Percentiles rank a stretch among this genome's conserved stretches.
These are phyloP conservation scores for Magnusiomyces magnusii DNA, from an alignment of 1,139 yeast species.

Conservation along the genomic window DNA sequence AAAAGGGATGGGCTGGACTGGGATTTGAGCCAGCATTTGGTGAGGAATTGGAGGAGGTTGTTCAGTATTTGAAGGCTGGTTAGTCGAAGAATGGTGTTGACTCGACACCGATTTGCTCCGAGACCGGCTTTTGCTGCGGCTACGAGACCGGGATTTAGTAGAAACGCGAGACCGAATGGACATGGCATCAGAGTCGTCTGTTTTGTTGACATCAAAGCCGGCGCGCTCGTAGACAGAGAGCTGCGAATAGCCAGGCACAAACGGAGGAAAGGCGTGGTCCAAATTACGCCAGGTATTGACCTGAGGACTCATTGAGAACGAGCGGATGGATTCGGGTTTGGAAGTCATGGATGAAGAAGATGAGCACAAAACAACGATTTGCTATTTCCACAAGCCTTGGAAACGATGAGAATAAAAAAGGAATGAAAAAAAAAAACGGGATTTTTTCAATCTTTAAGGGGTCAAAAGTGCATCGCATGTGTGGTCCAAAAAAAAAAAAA, in stretches of 20 bases:
- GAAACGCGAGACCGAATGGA: neutral
- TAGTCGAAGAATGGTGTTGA: neutral
- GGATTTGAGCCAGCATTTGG: neutral
- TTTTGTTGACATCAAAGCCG: constrained; percentile 33
- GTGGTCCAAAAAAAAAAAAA: no score
- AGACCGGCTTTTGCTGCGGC: neutral
- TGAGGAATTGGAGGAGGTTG: neutral
- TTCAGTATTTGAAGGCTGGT: neutral
- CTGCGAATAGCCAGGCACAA: constrained; percentile 28
- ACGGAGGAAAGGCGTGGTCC: constrained; percentile 36
- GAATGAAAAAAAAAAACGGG: neutral
- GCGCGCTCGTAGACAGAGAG: constrained; percentile 37
- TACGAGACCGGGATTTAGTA: neutral
- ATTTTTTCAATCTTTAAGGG: no score
- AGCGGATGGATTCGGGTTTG: neutral
- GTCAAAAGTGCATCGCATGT: no score
- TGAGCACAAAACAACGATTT: no score
- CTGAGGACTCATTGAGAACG: neutral
- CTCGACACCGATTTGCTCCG: neutral
- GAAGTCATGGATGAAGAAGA: neutral
- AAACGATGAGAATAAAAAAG: neutral
- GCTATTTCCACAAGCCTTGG: no score
- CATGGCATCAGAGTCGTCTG: neutral
- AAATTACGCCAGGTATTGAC: constrained; percentile 20
- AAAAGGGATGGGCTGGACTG: neutral